Evolutionary conservation across 1,284 basidiomycete genomes (phyloP).

Genomic region (Ceratobasidium papillatum): DNA sequence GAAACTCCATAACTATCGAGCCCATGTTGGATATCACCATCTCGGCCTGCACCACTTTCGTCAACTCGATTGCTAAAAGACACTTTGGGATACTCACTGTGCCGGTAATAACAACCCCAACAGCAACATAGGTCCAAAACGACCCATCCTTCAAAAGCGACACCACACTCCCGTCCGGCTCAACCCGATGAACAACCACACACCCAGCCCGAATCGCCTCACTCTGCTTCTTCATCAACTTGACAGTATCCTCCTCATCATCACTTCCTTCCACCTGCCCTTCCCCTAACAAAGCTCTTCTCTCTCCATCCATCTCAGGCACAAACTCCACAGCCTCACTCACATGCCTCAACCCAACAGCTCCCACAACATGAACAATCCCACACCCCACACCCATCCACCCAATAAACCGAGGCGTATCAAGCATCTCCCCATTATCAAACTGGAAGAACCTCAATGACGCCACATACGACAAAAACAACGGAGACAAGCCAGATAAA

Average conservation of each 20-base stretch:
- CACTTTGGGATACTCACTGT: constrained; percentile 42
- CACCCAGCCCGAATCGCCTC: constrained; percentile 26
- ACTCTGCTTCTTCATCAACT: constrained; percentile 9
- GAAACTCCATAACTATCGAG: constrained; percentile 59
- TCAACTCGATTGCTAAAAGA: background rate
- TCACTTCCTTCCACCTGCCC: background rate
- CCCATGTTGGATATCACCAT: constrained; percentile 84
- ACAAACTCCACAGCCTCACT: background rate
- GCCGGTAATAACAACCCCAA: constrained; percentile 64
- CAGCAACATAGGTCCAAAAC: constrained; percentile 65
- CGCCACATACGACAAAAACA: constrained; percentile 71
- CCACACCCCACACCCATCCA: constrained; percentile 67
- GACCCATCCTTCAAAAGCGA: constrained; percentile 61
- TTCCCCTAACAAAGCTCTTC: background rate
- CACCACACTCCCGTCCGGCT: constrained; percentile 2
- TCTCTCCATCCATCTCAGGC: background rate
- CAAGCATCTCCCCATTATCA: constrained; percentile 55
- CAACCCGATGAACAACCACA: constrained; percentile 1
- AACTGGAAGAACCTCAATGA: constrained; percentile 64
- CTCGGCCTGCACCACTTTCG: constrained; percentile 63
- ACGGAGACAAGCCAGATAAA: constrained; percentile 76
- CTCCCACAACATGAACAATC: constrained; percentile 63
- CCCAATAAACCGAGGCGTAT: constrained; percentile 64
- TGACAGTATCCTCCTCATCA: background rate
- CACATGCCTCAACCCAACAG: constrained; percentile 55